Conservation (phyloP, 306 rosid genomes). For the Ormosia emarginata region DNA sequence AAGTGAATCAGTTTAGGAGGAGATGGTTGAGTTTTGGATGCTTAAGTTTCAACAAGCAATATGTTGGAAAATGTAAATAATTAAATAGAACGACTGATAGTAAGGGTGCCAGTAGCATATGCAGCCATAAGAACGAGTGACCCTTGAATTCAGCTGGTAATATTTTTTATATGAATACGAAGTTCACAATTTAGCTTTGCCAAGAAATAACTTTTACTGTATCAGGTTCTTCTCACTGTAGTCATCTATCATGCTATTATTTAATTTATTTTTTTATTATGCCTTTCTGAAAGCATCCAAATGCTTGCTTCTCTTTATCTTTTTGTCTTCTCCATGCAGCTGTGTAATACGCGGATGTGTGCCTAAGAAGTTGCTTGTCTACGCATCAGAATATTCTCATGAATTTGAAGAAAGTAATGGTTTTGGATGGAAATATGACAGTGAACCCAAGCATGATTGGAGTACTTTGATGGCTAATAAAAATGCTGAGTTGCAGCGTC, state of each 20-base stretch:
- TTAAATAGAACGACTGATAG: not conserved
- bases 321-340: conserved; percentile 36
- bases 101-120: not conserved
- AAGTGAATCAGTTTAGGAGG: not conserved
- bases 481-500: conserved; percentile 94
- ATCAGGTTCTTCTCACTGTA: not conserved
- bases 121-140: not conserved
- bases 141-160: not conserved
- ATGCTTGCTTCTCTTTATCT: not conserved
- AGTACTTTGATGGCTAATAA: conserved; percentile 88
- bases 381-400: conserved; percentile 74
- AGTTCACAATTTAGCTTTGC: not conserved
- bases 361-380: conserved; percentile 86
- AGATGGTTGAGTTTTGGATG: not conserved
- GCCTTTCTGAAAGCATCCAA: not conserved
- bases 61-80: not conserved
- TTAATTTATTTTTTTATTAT: not conserved
- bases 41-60: not conserved
- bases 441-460: conserved; percentile 92
- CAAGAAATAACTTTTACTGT: not conserved
- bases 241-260: not conserved
- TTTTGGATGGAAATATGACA: conserved; percentile 88
- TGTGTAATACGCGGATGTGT: conserved; percentile 98
- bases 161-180: not conserved
- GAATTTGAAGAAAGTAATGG: conserved; percentile 95